Evolutionary conservation across 2,329 filamentous ascomycete genomes (phyloP).

Genomic region (Aspergillus versicolor): DNA sequence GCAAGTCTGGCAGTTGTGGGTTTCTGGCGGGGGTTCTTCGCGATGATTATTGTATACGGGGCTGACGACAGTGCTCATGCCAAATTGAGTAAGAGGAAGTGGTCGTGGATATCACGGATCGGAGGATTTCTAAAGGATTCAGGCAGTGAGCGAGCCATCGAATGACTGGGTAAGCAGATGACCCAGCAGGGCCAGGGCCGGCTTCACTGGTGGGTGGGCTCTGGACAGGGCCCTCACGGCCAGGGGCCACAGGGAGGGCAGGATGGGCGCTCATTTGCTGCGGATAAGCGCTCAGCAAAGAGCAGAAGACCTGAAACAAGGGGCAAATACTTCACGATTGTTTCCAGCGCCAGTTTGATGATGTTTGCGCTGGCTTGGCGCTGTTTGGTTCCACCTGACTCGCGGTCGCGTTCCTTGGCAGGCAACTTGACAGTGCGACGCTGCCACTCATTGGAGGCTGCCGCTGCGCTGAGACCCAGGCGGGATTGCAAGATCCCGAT

Average conservation of each 20-base stretch:
- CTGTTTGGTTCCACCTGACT: conserved; percentile 13
- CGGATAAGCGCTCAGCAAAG: conserved; percentile 32
- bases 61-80: neutral
- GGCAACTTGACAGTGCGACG: neutral
- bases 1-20: neutral
- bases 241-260: conserved; percentile 5
- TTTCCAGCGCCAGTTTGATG: conserved; percentile 36
- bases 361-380: conserved; percentile 26
- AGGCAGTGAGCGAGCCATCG: neutral
- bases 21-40: neutral
- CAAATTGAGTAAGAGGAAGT: neutral
- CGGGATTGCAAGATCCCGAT: neutral
- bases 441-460: neutral
- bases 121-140: conserved; percentile 3
- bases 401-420: neutral
- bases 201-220: neutral
- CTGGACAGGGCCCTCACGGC: neutral
- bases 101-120: neutral
- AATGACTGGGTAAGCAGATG: conserved; percentile 1
- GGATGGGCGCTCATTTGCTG: conserved; percentile 21
- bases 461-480: neutral
- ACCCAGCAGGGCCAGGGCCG: neutral
- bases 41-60: neutral
- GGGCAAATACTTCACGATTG: conserved; percentile 35
- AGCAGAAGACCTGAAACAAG: conserved; percentile 34